A percentile compares a stretch with the other conserved stretches of the same genome.
Evolutionary conservation across 2,329 filamentous ascomycete genomes (phyloP).

Genomic region (Aspergillus fischeri): DNA sequence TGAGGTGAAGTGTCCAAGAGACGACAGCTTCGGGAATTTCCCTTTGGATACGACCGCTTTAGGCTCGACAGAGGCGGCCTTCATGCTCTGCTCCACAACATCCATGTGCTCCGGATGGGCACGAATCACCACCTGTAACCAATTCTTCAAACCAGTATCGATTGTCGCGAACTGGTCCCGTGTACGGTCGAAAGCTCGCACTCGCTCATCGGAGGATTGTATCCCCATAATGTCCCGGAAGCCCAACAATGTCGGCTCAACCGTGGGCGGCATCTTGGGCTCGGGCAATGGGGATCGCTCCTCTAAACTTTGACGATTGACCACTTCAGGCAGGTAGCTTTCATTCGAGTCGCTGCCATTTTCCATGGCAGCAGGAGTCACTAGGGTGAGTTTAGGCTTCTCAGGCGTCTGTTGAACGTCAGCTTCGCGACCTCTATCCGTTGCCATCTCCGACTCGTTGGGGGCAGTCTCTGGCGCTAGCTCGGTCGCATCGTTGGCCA

Average conservation of each 20-base stretch:
- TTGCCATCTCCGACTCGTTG: conserved; percentile 9
- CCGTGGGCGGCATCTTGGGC: conserved; percentile 12
- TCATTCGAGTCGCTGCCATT: conserved; percentile 12
- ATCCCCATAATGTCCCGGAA: conserved; percentile 77
- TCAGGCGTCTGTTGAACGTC: conserved; percentile 14
- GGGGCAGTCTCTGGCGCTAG: conserved; percentile 2
- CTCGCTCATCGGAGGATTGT: conserved; percentile 62
- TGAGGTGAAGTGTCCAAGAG: conserved; percentile 27
- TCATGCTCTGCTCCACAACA: conserved; percentile 35
- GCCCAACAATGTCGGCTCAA: conserved; percentile 46
- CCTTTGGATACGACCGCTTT: conserved; percentile 29
- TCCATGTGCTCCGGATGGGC: conserved; percentile 52
- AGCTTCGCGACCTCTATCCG: background rate
- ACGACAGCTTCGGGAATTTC: conserved; percentile 41
- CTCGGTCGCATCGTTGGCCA: conserved; percentile 8
- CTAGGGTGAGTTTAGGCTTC: conserved; percentile 29
- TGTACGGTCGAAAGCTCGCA: conserved; percentile 68
- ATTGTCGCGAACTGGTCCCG: conserved; percentile 65
- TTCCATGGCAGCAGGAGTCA: conserved; percentile 22
- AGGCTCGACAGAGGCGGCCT: conserved; percentile 25
- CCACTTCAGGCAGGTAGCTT: conserved; percentile 9
- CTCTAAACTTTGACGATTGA: conserved; percentile 8
- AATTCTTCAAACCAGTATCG: conserved; percentile 68
- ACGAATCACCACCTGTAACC: conserved; percentile 50
- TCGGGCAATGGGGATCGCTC: conserved; percentile 8